Conservation (phyloP, 306 rosid genomes). For the Cyclanthera cordifolia region DNA sequence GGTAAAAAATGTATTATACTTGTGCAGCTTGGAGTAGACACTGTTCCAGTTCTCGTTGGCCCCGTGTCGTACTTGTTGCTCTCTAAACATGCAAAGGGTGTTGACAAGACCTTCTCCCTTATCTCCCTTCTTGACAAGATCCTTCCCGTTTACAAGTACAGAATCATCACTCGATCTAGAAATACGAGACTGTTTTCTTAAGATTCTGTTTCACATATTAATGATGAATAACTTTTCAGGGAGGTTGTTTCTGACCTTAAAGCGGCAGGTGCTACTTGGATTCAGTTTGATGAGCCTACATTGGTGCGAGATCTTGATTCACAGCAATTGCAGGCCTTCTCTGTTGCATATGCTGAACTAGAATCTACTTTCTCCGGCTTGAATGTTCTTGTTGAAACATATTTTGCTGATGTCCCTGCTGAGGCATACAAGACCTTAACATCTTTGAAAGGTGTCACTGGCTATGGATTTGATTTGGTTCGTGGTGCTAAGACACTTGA, state of each 20-base stretch:
- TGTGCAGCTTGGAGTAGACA: slow-evolving; percentile 62
- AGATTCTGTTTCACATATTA: background rate
- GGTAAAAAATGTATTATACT: background rate
- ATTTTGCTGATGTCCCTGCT: slow-evolving; percentile 65
- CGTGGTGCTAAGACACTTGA: slow-evolving; percentile 69
- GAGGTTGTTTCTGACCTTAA: slow-evolving; percentile 66
- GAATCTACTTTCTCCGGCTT: slow-evolving; percentile 61
- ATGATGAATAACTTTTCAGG: slow-evolving; percentile 25
- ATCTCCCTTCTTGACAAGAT: slow-evolving; percentile 49
- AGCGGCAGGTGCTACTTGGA: slow-evolving; percentile 76
- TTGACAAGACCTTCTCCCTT: slow-evolving; percentile 47
- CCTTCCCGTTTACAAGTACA: slow-evolving; percentile 67
- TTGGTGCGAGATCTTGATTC: slow-evolving; percentile 61
- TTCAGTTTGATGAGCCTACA: slow-evolving; percentile 80
- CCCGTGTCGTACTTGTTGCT: slow-evolving; percentile 78
- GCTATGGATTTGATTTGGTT: slow-evolving; percentile 69
- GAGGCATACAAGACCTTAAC: slow-evolving; percentile 59
- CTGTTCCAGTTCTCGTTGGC: slow-evolving; percentile 68
- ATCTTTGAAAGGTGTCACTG: slow-evolving; percentile 63
- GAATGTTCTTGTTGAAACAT: slow-evolving; percentile 58
- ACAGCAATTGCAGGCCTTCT: slow-evolving; percentile 56
- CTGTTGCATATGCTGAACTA: slow-evolving; percentile 42
- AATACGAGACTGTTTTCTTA: background rate
- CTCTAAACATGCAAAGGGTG: slow-evolving; percentile 70
- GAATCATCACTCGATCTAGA: background rate